phyloP scores from a whole-genome alignment of 179 eudicot genomes.

The Nepenthes alata region DNA sequence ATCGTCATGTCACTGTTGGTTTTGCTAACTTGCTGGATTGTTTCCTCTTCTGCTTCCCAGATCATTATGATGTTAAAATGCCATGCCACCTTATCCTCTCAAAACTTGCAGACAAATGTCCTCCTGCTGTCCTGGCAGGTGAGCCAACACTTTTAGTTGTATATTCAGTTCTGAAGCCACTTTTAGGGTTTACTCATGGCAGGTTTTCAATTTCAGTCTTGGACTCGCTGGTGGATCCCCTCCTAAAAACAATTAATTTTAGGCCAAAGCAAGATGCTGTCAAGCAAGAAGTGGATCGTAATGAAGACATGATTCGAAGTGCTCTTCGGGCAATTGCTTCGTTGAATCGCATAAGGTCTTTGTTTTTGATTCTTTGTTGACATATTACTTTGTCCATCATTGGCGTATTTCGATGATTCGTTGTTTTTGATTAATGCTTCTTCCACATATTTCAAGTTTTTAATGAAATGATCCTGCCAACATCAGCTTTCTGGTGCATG shows the following conservation, averaged over 20 bases:
- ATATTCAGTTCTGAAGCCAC: constrained; percentile 5
- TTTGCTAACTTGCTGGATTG: background rate
- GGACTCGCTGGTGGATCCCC: constrained; percentile 97
- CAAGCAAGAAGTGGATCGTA: constrained; percentile 99
- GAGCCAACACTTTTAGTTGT: constrained; percentile 4
- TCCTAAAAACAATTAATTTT: constrained; percentile 71
- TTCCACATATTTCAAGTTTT: too few species aligned
- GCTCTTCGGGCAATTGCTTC: constrained; percentile 89
- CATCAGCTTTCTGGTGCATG: too few species aligned
- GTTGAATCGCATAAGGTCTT: constrained; percentile 68
- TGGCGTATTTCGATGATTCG: background rate
- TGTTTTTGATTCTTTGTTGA: background rate
- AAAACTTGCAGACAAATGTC: constrained; percentile 91
- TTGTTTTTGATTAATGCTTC: background rate
- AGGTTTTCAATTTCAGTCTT: constrained; percentile 40
- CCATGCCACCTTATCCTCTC: constrained; percentile 98
- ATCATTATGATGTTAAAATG: constrained; percentile 99
- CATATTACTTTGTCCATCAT: background rate
- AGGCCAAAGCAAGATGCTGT: constrained; percentile 98
- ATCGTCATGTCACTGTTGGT: too few species aligned
- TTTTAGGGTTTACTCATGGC: constrained; percentile 2
- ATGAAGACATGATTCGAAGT: constrained; percentile 96
- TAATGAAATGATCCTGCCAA: too few species aligned
- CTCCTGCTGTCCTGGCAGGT: constrained; percentile 96
- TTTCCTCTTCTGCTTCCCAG: constrained; percentile 23